Percentiles rank a stretch among this genome's conserved stretches.
These are phyloP conservation scores for Dryadomyces quercus-mongolicae DNA, from an alignment of 2,329 filamentous ascomycete species.

Conservation along the genomic window DNA sequence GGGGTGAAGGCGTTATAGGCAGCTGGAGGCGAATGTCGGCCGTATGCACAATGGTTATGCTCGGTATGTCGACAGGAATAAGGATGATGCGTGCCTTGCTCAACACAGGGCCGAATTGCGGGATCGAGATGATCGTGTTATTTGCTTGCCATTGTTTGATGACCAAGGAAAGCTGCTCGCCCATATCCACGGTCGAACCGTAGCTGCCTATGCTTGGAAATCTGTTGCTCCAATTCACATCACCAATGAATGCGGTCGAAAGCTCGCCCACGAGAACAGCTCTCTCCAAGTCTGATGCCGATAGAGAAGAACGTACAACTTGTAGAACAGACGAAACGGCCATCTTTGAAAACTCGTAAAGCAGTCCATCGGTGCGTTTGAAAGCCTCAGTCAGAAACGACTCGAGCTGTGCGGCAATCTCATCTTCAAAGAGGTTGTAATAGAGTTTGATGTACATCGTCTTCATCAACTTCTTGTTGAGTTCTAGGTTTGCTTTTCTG, in stretches of 20 bases:
- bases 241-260: conserved; percentile 33
- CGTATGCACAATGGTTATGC: conserved; percentile 71
- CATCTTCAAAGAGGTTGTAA: conserved; percentile 66
- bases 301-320: conserved; percentile 30
- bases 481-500: conserved; percentile 29
- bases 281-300: conserved; percentile 42
- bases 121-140: conserved; percentile 20
- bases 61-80: conserved; percentile 83
- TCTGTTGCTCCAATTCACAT: conserved; percentile 33
- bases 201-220: conserved; percentile 33
- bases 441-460: conserved; percentile 57
- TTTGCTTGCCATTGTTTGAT: conserved; percentile 25
- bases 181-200: conserved; percentile 11
- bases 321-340: conserved; percentile 25
- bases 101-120: conserved; percentile 19
- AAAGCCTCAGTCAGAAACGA: conserved; percentile 27
- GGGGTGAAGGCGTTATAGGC: conserved; percentile 4
- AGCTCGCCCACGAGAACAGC: conserved; percentile 40
- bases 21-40: conserved; percentile 47
- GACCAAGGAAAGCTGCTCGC: conserved; percentile 20
- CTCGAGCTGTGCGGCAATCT: conserved; percentile 45
- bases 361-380: conserved; percentile 17
- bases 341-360: conserved; percentile 4
- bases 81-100: conserved; percentile 51
- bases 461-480: conserved; percentile 24